These are phyloP conservation scores for Sphaerulina vaccinii DNA, from an alignment of 2,329 filamentous ascomycete genomes.

Conservation along the genomic window DNA sequence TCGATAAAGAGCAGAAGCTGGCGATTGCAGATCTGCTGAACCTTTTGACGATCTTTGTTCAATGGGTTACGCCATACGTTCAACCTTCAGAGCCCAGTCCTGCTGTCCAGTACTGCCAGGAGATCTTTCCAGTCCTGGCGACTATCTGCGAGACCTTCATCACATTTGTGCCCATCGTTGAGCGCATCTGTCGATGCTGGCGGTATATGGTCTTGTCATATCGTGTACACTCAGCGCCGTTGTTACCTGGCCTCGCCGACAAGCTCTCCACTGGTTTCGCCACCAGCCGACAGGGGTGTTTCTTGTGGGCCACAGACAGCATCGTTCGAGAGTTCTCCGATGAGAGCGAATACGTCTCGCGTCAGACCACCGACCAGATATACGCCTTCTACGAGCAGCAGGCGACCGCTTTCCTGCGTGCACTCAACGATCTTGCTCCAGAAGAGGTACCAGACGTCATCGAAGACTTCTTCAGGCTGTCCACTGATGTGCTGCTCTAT, in stretches of 20 bases:
- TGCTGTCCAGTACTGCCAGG: constrained; percentile 92
- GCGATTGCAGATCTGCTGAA: constrained; percentile 92
- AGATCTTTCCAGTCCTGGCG: constrained; percentile 84
- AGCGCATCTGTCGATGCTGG: constrained; percentile 93
- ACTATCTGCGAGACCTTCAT: constrained; percentile 87
- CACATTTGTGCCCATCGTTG: constrained; percentile 81
- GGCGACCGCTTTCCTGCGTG: constrained; percentile 82
- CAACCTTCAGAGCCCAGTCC: constrained; percentile 74
- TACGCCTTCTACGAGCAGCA: constrained; percentile 95
- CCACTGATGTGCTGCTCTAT: constrained; percentile 88
- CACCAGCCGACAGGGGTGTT: constrained; percentile 85
- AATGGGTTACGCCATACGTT: constrained; percentile 73
- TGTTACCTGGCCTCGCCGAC: constrained; percentile 81
- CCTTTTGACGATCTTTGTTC: constrained; percentile 85
- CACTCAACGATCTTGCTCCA: constrained; percentile 79
- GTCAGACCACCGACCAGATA: constrained; percentile 78
- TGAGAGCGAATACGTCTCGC: constrained; percentile 79
- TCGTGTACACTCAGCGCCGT: constrained; percentile 79
- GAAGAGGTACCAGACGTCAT: constrained; percentile 81
- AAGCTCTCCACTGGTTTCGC: constrained; percentile 85
- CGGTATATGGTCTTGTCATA: constrained; percentile 96
- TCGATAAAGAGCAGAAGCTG: constrained; percentile 77
- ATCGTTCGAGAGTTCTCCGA: constrained; percentile 95
- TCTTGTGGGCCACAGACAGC: constrained; percentile 96
- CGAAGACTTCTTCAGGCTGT: constrained; percentile 92